Conservation (phyloP, 305 asterid species). For the Euphrasia arctica region DNA sequence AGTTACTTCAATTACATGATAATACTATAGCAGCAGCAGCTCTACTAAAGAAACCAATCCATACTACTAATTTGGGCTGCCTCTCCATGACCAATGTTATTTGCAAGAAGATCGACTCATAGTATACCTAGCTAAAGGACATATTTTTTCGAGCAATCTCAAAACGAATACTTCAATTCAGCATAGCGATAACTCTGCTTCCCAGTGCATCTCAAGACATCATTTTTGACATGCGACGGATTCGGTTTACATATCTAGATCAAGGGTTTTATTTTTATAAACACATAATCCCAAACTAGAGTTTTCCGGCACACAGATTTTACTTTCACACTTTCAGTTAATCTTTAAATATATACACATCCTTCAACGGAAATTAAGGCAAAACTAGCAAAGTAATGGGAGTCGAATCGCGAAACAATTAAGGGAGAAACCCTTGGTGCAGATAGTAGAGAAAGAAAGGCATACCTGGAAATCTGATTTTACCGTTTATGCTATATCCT, state of each 20-base stretch:
- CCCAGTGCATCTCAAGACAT: neutral
- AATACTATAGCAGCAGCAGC: neutral
- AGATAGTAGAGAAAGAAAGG: constrained; percentile 4
- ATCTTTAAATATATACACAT: neutral
- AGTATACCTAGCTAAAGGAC: neutral
- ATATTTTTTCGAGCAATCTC: neutral
- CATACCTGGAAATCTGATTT: constrained; percentile 67
- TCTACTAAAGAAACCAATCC: neutral
- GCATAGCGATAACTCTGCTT: neutral
- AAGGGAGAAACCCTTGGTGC: constrained; percentile 12
- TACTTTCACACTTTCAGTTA: neutral
- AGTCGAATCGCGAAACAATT: neutral
- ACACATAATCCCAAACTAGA: neutral
- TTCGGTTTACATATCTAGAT: constrained; percentile 6
- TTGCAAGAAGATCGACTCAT: neutral
- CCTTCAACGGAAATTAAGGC: neutral
- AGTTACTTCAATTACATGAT: constrained; percentile 22
- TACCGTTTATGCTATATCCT: constrained; percentile 58
- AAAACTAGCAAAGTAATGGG: neutral
- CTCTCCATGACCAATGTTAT: constrained; percentile 8
- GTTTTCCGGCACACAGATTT: neutral
- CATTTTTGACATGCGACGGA: neutral
- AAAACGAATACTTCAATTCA: neutral
- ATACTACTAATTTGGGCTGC: neutral
- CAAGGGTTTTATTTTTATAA: too few relatives aligned